These are phyloP conservation scores for Apophysomyces sp. DNA, from an alignment of 371 early-diverging fungal genomes.

Conservation along the genomic window DNA sequence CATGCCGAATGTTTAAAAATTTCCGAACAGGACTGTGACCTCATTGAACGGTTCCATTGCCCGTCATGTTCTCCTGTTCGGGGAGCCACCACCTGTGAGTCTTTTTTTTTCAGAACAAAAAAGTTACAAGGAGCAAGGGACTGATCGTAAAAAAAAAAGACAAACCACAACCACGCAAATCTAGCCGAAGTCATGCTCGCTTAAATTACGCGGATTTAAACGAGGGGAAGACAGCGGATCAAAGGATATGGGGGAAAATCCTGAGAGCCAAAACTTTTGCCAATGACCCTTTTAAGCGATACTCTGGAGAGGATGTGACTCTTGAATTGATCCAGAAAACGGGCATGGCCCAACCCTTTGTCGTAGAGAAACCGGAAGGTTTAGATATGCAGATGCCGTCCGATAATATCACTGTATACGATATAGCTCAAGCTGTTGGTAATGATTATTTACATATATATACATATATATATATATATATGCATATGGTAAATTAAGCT, in stretches of 20 bases:
- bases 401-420: slow-evolving; percentile 55
- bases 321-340: slow-evolving; percentile 52
- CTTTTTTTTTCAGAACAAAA: neutral
- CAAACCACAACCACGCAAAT: slow-evolving; percentile 52
- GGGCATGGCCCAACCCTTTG: slow-evolving; percentile 63
- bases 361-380: slow-evolving; percentile 59
- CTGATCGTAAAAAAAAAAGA: slow-evolving; percentile 14
- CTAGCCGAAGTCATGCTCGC: slow-evolving; percentile 52
- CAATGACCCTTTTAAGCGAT: slow-evolving; percentile 55
- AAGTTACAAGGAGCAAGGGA: neutral
- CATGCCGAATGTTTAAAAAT: slow-evolving; percentile 66
- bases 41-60: slow-evolving; percentile 69
- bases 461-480: neutral
- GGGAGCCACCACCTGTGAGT: slow-evolving; percentile 66
- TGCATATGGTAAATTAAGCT: neutral
- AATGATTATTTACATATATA: slow-evolving; percentile 8
- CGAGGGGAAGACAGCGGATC: slow-evolving; percentile 66
- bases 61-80: slow-evolving; percentile 48
- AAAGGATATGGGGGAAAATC: slow-evolving; percentile 63
- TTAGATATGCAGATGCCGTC: slow-evolving; percentile 85
- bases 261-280: slow-evolving; percentile 57
- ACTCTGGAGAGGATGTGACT: slow-evolving; percentile 56
- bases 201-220: slow-evolving; percentile 74
- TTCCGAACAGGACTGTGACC: slow-evolving; percentile 51
- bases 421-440: slow-evolving; percentile 73